phyloP scores from a whole-genome alignment of 2,329 filamentous ascomycete species.

The Monilinia fructigena region DNA sequence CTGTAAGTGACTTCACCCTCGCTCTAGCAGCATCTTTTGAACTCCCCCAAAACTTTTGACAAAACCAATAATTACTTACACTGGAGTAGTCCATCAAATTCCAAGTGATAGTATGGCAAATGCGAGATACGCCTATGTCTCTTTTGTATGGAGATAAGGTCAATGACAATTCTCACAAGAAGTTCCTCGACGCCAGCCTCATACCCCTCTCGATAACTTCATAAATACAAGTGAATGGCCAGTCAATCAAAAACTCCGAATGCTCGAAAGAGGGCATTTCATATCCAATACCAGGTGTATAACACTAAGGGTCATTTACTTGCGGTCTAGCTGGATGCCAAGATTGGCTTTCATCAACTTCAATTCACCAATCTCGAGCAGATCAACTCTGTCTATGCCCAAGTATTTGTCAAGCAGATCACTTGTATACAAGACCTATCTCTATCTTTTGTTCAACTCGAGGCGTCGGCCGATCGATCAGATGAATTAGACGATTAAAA shows the following conservation, averaged over 20 bases:
- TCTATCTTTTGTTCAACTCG: background rate
- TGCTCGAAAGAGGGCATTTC: background rate
- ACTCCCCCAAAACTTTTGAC: background rate
- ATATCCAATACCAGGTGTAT: too few species aligned
- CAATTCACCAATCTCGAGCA: too few species aligned
- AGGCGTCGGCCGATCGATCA: constrained; percentile 21
- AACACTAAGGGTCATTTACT: too few species aligned
- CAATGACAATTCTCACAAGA: background rate
- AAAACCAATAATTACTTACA: background rate
- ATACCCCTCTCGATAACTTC: background rate
- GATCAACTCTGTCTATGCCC: too few species aligned
- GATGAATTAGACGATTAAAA: constrained; percentile 12
- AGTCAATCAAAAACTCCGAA: background rate
- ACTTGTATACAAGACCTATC: background rate
- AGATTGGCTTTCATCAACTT: too few species aligned
- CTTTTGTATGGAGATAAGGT: background rate
- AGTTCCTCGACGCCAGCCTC: background rate
- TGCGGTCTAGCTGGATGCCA: too few species aligned
- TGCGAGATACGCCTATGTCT: background rate
- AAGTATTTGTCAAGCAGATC: background rate
- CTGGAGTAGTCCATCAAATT: background rate
- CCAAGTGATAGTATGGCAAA: background rate
- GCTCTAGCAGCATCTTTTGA: background rate
- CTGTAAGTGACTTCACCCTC: background rate
- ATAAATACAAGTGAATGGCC: background rate